These are phyloP conservation scores for Phytophthora sansomeana DNA, from an alignment of 352 stramenopile genomes.

Conservation along the genomic window DNA sequence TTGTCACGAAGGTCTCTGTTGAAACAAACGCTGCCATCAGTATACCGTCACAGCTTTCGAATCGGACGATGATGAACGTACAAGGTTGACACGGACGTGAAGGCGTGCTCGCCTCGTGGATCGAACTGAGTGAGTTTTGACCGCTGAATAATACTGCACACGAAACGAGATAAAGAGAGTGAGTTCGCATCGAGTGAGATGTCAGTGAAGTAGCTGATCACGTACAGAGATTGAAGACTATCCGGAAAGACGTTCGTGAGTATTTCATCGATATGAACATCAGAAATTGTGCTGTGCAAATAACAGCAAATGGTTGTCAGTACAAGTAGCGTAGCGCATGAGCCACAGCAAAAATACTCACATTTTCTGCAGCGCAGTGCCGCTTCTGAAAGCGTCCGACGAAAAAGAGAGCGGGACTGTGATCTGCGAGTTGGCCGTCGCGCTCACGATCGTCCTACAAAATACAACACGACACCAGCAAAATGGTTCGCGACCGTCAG, in stretches of 20 bases:
- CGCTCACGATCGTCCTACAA: conserved; percentile 64
- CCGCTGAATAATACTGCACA: conserved; percentile 66
- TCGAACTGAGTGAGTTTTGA: conserved; percentile 70
- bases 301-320: conserved; percentile 9
- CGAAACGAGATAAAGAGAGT: conserved; percentile 8
- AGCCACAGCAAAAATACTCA: conserved; percentile 21
- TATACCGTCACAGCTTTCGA: background rate
- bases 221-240: conserved; percentile 66
- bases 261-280: conserved; percentile 70
- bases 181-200: background rate
- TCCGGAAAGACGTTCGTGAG: conserved; percentile 71
- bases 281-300: conserved; percentile 53
- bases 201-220: background rate
- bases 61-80: conserved; percentile 37
- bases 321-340: background rate
- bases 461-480: conserved; percentile 13
- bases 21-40: conserved; percentile 8
- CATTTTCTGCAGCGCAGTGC: conserved; percentile 59
- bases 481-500: conserved; percentile 3
- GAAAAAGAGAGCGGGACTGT: conserved; percentile 67
- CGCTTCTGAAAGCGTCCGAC: conserved; percentile 52
- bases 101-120: conserved; percentile 49
- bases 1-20: conserved; percentile 76
- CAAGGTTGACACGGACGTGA: conserved; percentile 60
- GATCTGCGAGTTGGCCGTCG: conserved; percentile 58